These are phyloP conservation scores for Clarireedia monteithiana DNA, from an alignment of 2,329 filamentous ascomycete species.

Conservation along the genomic window DNA sequence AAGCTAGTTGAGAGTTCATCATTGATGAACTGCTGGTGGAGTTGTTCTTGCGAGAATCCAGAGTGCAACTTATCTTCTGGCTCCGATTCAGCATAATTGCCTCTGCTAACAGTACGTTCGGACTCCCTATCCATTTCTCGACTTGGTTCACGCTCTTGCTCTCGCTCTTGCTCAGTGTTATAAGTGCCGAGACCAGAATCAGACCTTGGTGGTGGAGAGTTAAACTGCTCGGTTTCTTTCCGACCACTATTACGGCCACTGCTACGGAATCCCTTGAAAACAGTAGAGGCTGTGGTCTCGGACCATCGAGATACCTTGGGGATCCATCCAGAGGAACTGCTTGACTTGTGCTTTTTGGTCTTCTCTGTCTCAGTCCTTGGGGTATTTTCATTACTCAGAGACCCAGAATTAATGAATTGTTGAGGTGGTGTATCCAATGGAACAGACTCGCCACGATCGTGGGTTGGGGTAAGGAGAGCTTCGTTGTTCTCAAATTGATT, in stretches of 20 bases:
- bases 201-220: slow-evolving; percentile 57
- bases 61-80: slow-evolving; percentile 50
- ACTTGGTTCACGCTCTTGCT: background rate
- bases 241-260: slow-evolving; percentile 51
- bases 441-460: slow-evolving; percentile 46
- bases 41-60: slow-evolving; percentile 47
- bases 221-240: slow-evolving; percentile 30
- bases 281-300: slow-evolving; percentile 86
- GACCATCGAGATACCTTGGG: slow-evolving; percentile 97
- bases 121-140: background rate
- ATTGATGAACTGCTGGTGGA: slow-evolving; percentile 22
- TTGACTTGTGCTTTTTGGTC: slow-evolving; percentile 82
- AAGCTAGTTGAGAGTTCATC: slow-evolving; percentile 14
- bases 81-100: background rate
- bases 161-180: slow-evolving; percentile 4
- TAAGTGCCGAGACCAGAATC: slow-evolving; percentile 64
- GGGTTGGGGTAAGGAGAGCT: slow-evolving; percentile 52
- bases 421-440: slow-evolving; percentile 54
- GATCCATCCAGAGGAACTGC: slow-evolving; percentile 68
- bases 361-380: slow-evolving; percentile 56
- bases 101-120: background rate
- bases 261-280: slow-evolving; percentile 67
- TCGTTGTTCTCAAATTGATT: slow-evolving; percentile 53
- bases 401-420: slow-evolving; percentile 29
- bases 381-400: slow-evolving; percentile 72